phyloP scores from a whole-genome alignment of 345 rosid genomes.

The Nephelium lappaceum region DNA sequence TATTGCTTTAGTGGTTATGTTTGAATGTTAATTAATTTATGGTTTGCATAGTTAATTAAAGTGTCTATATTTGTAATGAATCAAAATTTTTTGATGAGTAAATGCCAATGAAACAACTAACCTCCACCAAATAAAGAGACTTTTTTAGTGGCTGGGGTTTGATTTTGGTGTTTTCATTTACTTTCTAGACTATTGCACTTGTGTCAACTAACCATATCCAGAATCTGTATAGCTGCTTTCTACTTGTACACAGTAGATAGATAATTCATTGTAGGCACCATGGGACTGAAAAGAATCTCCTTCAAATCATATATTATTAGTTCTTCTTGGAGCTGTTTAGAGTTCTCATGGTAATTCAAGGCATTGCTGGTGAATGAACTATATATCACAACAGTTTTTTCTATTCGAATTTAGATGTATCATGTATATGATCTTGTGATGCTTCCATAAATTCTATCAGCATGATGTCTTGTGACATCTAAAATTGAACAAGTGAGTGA shows the following conservation, averaged over 20 bases:
- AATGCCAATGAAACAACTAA: background rate
- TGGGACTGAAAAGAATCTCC: background rate
- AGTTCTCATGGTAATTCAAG: no score
- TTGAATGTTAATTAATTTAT: background rate
- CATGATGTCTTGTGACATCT: no score
- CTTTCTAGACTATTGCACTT: background rate
- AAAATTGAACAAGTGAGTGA: no score
- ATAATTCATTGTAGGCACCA: background rate
- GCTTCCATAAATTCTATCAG: no score
- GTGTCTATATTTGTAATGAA: background rate
- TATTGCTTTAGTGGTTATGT: background rate
- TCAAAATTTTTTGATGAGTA: background rate
- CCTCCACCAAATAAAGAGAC: background rate
- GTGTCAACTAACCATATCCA: background rate
- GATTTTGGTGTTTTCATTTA: constrained; percentile 5
- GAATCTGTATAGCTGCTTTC: background rate
- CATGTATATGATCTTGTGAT: no score
- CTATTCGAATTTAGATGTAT: no score
- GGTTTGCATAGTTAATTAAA: background rate
- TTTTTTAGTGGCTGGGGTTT: background rate
- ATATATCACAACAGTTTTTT: no score
- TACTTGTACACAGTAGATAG: no score
- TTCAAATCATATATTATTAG: background rate
- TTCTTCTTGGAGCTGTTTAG: no score
- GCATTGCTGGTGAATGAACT: no score